Percentiles rank a stretch among this genome's conserved stretches.
phyloP scores from a whole-genome alignment of 352 stramenopile genomes.

The Pythium rhizo-oryzae region DNA sequence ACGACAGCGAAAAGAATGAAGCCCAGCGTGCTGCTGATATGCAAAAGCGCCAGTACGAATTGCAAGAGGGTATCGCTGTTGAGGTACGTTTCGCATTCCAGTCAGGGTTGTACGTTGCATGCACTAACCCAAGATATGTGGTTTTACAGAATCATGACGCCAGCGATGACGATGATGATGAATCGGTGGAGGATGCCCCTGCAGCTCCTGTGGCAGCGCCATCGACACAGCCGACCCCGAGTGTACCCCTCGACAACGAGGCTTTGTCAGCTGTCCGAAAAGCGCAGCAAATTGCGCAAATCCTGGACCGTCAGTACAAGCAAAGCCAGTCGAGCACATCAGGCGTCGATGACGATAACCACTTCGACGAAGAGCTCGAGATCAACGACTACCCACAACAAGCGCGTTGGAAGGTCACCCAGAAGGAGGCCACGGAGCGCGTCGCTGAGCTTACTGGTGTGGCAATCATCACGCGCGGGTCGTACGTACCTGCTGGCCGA shows the following conservation, averaged over 20 bases:
- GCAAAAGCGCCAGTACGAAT: constrained; percentile 90
- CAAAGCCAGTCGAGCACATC: constrained; percentile 42
- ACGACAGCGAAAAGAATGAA: constrained; percentile 97
- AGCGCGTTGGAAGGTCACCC: constrained; percentile 86
- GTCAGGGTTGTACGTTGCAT: too few relatives aligned
- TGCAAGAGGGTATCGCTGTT: constrained; percentile 83
- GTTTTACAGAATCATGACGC: constrained; percentile 41
- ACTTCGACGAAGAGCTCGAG: constrained; percentile 91
- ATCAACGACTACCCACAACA: constrained; percentile 96
- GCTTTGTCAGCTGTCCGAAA: constrained; percentile 77
- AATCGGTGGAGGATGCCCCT: constrained; percentile 28
- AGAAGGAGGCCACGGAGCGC: constrained; percentile 86
- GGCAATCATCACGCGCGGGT: constrained; percentile 90
- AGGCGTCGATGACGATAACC: constrained; percentile 43
- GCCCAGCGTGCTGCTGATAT: constrained; percentile 92
- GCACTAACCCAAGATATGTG: too few relatives aligned
- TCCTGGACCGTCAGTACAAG: constrained; percentile 81
- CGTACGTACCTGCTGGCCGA: constrained; percentile 83
- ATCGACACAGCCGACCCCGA: constrained; percentile 11
- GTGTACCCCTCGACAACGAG: constrained; percentile 47
- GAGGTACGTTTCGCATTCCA: constrained; percentile 41
- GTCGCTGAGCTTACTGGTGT: constrained; percentile 89
- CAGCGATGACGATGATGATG: constrained; percentile 55
- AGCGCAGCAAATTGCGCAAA: constrained; percentile 85
- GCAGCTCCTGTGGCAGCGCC: constrained; percentile 12